Conservation (phyloP, 2,329 filamentous ascomycete genomes). For the Coniochaeta hoffmannii region DNA sequence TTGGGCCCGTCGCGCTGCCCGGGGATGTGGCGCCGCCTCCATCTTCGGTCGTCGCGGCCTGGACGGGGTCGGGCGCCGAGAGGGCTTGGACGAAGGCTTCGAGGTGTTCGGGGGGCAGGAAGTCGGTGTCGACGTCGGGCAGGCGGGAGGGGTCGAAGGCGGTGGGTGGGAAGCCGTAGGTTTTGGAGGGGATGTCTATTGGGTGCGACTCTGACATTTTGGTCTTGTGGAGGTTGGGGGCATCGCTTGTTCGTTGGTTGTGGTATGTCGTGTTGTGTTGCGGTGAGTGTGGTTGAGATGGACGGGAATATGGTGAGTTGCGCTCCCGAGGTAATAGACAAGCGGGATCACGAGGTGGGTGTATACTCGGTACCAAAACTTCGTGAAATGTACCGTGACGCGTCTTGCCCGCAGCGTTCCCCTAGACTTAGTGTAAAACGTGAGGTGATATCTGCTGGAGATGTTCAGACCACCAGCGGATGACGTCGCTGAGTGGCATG, state of each 20-base stretch:
- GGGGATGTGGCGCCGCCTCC: constrained; percentile 41
- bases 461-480: background rate
- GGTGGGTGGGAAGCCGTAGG: constrained; percentile 52
- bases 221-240: constrained; percentile 1
- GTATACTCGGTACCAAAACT: no score
- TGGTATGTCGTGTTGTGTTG: background rate
- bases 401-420: background rate
- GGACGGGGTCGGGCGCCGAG: constrained; percentile 68
- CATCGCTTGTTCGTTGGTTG: background rate
- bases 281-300: background rate
- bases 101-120: constrained; percentile 65
- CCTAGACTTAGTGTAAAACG: background rate
- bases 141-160: constrained; percentile 62
- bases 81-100: constrained; percentile 74
- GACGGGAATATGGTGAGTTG: no score
- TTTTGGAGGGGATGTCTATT: constrained; percentile 18
- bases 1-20: constrained; percentile 25
- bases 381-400: background rate
- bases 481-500: constrained; percentile 1
- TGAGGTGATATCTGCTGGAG: background rate
- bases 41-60: constrained; percentile 40
- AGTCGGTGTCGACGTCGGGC: constrained; percentile 75
- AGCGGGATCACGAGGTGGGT: no score
- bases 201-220: background rate
- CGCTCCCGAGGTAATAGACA: no score